Evolutionary conservation across 2,329 filamentous ascomycete species (phyloP), one percentile per base, ranked within the genome.

Genomic region (Neurospora sp.): DNA sequence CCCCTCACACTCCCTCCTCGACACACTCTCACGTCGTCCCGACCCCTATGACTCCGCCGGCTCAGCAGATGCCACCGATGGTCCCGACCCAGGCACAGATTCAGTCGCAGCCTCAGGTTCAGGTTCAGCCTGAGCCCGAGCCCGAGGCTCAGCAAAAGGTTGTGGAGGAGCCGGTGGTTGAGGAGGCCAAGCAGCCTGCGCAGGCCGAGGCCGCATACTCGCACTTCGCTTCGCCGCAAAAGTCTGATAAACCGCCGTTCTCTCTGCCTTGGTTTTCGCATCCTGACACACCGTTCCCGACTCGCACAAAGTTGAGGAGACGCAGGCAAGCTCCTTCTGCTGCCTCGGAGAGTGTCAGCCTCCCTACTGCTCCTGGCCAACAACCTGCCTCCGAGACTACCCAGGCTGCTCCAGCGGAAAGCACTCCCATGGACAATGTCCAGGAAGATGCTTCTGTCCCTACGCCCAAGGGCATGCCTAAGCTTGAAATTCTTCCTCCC

Each of bases 191-290:
- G 19, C 73, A 71, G 58, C 70, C 69, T n/a, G 67, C 70, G 40
- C 75, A 76, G 1, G 6, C 68, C 1, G 66, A 28, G 15, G 19
- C 46, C 23, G 43, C 70, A 46, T 33, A 69, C 13, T 69, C 72
- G 3, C 42, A 68, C 2, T 28, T 70, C 28, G 36, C 46, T 10
- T 66, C 67, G 38, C 40, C 73, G 15, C 69, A 72, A 38, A 73
- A 70, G 10, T 38, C 62, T 13, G 43, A 68, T n/a, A 68, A 62
- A 28, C 62, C 74, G 40, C 77, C 39, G 62, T 23, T 72, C 23
- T 69, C 89, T 86, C 79, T 90, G 10, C 88, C 88, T 10, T 90
- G 87, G 87, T 75, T 83, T 36, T 88, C 87, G 0, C 78, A 78
- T 39, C 84, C 85, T 3, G 84, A 86, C 39, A 74, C 79, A 38